These are phyloP conservation scores for Termitomyces sp. DNA, from an alignment of 1,284 basidiomycete genomes.

Conservation along the genomic window DNA sequence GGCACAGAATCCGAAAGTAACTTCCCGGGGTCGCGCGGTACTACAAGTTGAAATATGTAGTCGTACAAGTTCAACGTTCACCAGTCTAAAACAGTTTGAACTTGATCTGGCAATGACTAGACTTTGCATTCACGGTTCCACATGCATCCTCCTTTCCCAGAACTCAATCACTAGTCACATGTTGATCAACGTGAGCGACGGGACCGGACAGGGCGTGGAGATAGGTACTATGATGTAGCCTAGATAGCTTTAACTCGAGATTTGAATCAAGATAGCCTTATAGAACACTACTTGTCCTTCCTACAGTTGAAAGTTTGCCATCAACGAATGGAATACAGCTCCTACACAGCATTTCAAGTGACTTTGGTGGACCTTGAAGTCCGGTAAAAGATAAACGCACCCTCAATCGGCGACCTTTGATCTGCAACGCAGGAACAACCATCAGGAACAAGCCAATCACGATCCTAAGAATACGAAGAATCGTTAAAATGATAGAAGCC, in stretches of 20 bases:
- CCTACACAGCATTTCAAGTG: background rate
- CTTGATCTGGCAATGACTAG: too few relatives aligned
- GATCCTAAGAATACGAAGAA: constrained; percentile 29
- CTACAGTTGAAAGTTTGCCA: too few relatives aligned
- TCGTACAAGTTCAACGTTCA: too few relatives aligned
- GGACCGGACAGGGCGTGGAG: background rate
- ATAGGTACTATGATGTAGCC: too few relatives aligned
- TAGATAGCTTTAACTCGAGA: background rate
- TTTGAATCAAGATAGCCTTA: background rate
- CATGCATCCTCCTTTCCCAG: too few relatives aligned
- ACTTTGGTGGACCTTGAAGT: background rate
- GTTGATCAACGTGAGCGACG: too few relatives aligned
- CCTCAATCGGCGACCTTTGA: constrained; percentile 41
- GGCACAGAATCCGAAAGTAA: too few relatives aligned
- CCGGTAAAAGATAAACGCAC: constrained; percentile 26
- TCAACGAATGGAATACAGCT: constrained; percentile 13
- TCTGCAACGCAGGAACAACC: constrained; percentile 47
- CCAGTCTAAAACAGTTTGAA: too few relatives aligned
- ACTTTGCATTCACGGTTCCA: too few relatives aligned
- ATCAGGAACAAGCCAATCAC: constrained; percentile 48
- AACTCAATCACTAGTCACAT: too few relatives aligned
- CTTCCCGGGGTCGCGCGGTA: too few relatives aligned
- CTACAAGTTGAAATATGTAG: too few relatives aligned
- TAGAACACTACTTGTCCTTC: background rate
- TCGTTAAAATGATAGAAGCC: background rate